Base-by-base conservation (phyloP, 352 stramenopile genomes). In the Pythium biforme region DNA sequence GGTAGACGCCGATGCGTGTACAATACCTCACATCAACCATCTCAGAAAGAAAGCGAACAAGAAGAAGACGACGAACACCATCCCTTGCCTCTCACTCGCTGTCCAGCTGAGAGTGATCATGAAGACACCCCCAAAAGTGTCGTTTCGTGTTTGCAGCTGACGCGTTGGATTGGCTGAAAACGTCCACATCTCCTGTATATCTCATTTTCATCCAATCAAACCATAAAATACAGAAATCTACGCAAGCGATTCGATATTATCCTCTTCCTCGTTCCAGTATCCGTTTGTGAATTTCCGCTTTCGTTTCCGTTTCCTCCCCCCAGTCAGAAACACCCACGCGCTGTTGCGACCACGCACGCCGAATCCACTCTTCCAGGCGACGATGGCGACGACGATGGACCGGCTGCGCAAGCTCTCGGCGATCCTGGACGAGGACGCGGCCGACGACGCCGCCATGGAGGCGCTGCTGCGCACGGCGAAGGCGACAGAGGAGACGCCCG, bases 351-450 rank as follows among this genome's bases (percentile, higher is more conserved):
- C 37, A 41, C 37, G 34, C n/a, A 51, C 20, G n/a, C n/a, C n/a
- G n/a, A 34, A 3, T 25, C 20, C 49, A 20, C 39, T 26, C 34
- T n/a, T 37, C 10, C 25, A 29, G 33, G 51, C 10, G 48, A 46
- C 15, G 17, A 69, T 85, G 57, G 61, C 75, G 54, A 75, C 23
- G 46, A 41, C 77, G 48, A 62, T 90, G 46, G 85, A 85, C 62
- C 84, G 84, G 64, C 83, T 90, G 75, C 81, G 84, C 51, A 88
- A 76, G 67, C 84, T 93, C 39, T 91, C 84, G n/a, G 84, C 81
- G 69, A 75, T 93, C 56, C 71, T 93, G 52, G 80, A 91, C 51
- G 81, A 91, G 59, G 77, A 76, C 19, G 56, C 74, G 53, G 64
- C 77, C 53, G 78, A 83, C 45, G 83, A 89, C 7, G 76, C 88